phyloP scores from a whole-genome alignment of 805 yeast species.

The Debaryomyces hansenii region DNA sequence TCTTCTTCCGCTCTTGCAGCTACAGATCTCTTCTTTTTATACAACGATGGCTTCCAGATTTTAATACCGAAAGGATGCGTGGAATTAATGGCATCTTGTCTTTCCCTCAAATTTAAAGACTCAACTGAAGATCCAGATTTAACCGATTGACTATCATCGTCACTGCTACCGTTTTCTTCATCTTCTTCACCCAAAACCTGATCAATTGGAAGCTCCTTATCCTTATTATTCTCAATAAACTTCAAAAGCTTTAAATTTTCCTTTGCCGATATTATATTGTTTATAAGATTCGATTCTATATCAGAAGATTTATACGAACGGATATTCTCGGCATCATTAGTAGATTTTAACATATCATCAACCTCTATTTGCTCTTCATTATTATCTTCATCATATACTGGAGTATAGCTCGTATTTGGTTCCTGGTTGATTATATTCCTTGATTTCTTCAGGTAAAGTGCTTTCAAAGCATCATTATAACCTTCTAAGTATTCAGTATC shows the following conservation, averaged over 20 bases:
- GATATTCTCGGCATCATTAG: neutral
- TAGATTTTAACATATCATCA: neutral
- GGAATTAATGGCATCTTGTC: conserved; percentile 94
- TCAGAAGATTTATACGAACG: neutral
- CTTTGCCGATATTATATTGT: conserved; percentile 21
- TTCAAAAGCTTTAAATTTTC: conserved; percentile 16
- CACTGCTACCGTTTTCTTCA: conserved; percentile 19
- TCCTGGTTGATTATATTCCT: neutral
- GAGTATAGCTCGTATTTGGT: neutral
- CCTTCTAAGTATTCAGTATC: conserved; percentile 63
- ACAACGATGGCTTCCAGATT: conserved; percentile 97
- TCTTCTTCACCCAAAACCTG: conserved; percentile 29
- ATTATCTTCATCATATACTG: conserved; percentile 3
- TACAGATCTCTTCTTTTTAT: conserved; percentile 89
- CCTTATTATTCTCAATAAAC: conserved; percentile 8
- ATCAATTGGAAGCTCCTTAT: conserved; percentile 18
- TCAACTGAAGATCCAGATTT: conserved; percentile 58
- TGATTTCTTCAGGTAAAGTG: conserved; percentile 24
- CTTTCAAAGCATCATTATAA: conserved; percentile 64
- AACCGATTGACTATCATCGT: conserved; percentile 24
- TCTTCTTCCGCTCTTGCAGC: conserved; percentile 90
- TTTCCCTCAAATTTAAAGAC: conserved; percentile 82
- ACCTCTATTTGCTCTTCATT: neutral
- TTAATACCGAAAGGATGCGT: conserved; percentile 98
- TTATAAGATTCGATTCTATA: conserved; percentile 11